These are phyloP conservation scores for Dictyostelium capitatum DNA, from an alignment of 78 protist species.

Conservation along the genomic window DNA sequence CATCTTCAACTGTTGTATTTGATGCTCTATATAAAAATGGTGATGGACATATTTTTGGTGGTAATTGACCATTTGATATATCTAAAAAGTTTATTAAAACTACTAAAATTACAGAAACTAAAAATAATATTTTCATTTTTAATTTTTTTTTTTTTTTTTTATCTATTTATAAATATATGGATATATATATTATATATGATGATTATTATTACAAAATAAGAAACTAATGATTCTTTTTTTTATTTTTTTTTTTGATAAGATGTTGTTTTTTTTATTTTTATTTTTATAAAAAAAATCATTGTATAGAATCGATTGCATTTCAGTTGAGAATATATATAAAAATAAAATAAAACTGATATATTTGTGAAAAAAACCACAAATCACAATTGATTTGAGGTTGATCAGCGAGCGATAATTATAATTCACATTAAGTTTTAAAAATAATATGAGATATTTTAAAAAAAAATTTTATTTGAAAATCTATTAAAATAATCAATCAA, in stretches of 20 bases:
- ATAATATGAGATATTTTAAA: too few species aligned
- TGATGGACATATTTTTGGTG: conserved; percentile 1
- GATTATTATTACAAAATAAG: neutral
- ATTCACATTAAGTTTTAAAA: too few species aligned
- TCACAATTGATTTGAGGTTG: too few species aligned
- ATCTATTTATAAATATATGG: neutral
- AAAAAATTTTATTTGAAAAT: too few species aligned
- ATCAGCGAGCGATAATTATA: too few species aligned
- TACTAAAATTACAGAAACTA: neutral
- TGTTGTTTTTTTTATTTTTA: too few species aligned
- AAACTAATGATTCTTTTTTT: neutral
- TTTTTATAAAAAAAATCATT: neutral
- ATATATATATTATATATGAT: neutral
- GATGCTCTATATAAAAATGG: conserved; percentile 27
- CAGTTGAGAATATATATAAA: too few species aligned
- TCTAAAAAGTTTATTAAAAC: neutral
- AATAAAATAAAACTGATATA: too few species aligned
- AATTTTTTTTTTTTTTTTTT: neutral
- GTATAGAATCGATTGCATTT: too few species aligned
- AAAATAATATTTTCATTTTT: neutral
- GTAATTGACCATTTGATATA: neutral
- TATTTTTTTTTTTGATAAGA: too few species aligned
- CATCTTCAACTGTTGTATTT: conserved; percentile 1
- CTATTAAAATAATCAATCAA: too few species aligned
- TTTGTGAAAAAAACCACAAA: too few species aligned